Evolutionary conservation across 2,329 filamentous ascomycete genomes (phyloP), one percentile per base, ranked within the genome.

Genomic region (Botryotinia convoluta): DNA sequence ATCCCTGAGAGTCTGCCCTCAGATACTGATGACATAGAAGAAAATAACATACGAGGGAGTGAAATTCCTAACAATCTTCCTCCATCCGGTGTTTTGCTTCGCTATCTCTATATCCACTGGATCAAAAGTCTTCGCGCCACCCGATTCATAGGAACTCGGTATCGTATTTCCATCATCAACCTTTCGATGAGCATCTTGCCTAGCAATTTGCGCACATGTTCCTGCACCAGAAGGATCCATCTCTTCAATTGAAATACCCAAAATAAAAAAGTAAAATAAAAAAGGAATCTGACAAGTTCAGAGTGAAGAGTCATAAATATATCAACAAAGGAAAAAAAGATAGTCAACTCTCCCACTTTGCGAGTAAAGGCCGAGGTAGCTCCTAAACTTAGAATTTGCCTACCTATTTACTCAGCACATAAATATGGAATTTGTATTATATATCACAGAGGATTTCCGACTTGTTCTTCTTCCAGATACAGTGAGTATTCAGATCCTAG

Each of bases 1-100:
- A n/a, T n/a, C 20, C n/a, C 35, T 51, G 12, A 67, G 32, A 48
- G 37, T 8, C 35, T 67, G 20, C 18, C 14, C 22, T 20, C 18
- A 32, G 32, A 48, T 35, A 8, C n/a, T 32, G 37, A 37, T 29
- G 10, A 44, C 54, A 45, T 7, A 22, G 10, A 68, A 35, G 22
- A 20, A 35, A 54, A 70, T 32, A 45, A 81, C 85, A 79, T 80
- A 87, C 85, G 86, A 88, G 45, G 87, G 87, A 44, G 85, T 87
- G 76, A 88, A 88, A 77, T 88, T 86, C 72, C 85, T 83, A 57
- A 87, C 82, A 48, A 87, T 82, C 74, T 82, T 77, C 39, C 75
- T 73, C 77, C 76, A 78, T 71, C 77, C 77, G 37, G 61, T 64
- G 4, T 72, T 51, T 4, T 75, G 42, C 37, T 70, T 73, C 37